Base-by-base conservation (phyloP, 192 early-diverging fungal genomes). In the Coemansia sp. region DNA sequence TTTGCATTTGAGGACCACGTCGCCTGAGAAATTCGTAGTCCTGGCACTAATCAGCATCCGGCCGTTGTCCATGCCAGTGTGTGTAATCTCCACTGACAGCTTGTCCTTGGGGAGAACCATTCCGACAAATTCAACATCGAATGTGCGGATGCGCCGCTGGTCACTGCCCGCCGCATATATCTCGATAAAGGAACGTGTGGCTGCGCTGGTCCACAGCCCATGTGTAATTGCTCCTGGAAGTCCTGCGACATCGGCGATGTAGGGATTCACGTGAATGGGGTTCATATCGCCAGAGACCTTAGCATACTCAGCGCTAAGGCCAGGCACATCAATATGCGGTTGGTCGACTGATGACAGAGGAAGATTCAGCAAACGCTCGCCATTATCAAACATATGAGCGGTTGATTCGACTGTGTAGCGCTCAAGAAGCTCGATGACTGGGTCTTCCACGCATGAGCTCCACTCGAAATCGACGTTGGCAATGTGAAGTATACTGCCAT, bases 171-270 rank as follows among this genome's bases (percentile, higher is more conserved):
- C 93, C 61, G 91, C 92, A 55, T 87, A 89, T 50, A 89, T 86
- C 70, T 98, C 95, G 11, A 98, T 87, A 72, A 93, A 88, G 73
- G 94, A 91, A 50, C 94, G 85, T 29, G 93, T 94, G 4, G 92
- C 88, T 8, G 94, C 92, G 58, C 84, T 86, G 17, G 93, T 98
- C 93, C 92, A 98, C 89, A 95, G 89, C 38, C 95, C 94, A 75
- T 98, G 95, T 8, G 93, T 95, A 67, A 96, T 95, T 20, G 92
- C 89, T 35, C 86, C 92, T 14, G 95, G 94, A 40, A 96, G 83
- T 23, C 87, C 85, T 22, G 89, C 92, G 14, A 94, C 66, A 62
- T 92, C 90, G 49, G 94, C 90, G 84, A 98, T 87, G 83, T 94
- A 95, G 35, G 88, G 89, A 81, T 95, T 94, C 63, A 89, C 87